Evolutionary conservation across 768 basidiomycete genomes (phyloP).

Genomic region (Lactarius pseudohatsudake): DNA sequence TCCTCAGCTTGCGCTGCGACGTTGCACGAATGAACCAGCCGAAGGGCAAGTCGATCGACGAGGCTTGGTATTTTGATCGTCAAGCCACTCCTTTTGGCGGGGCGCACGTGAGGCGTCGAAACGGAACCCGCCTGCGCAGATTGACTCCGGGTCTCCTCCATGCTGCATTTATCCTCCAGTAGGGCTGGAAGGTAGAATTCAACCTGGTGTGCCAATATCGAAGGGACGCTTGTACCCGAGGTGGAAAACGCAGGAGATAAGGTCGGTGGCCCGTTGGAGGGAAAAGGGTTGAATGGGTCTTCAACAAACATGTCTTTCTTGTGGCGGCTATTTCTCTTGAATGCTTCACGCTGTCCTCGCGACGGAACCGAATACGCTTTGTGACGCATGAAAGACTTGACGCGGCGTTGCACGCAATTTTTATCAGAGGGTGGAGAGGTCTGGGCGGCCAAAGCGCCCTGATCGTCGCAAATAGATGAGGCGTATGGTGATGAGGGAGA

Average conservation of each 20-base stretch:
- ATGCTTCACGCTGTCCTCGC: conserved; percentile 13
- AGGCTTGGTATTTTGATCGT: conserved; percentile 18
- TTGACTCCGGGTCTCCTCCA: neutral
- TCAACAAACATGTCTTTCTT: conserved; percentile 16
- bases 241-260: neutral
- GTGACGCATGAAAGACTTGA: conserved; percentile 11
- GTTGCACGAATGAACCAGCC: conserved; percentile 6
- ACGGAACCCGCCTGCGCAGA: neutral
- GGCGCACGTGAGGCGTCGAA: neutral
- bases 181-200: neutral
- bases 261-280: neutral
- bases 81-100: conserved; percentile 1
- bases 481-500: neutral
- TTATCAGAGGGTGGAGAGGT: neutral
- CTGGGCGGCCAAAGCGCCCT: neutral
- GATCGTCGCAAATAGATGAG: neutral
- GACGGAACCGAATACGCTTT: conserved; percentile 13
- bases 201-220: neutral
- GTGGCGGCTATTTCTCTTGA: neutral
- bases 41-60: conserved; percentile 18
- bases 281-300: neutral
- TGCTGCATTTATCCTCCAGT: conserved; percentile 2
- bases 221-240: neutral
- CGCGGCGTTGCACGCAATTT: conserved; percentile 2
- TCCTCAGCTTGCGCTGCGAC: neutral